phyloP scores from a whole-genome alignment of 2,329 filamentous ascomycete species.

The Xylaria polymorpha region DNA sequence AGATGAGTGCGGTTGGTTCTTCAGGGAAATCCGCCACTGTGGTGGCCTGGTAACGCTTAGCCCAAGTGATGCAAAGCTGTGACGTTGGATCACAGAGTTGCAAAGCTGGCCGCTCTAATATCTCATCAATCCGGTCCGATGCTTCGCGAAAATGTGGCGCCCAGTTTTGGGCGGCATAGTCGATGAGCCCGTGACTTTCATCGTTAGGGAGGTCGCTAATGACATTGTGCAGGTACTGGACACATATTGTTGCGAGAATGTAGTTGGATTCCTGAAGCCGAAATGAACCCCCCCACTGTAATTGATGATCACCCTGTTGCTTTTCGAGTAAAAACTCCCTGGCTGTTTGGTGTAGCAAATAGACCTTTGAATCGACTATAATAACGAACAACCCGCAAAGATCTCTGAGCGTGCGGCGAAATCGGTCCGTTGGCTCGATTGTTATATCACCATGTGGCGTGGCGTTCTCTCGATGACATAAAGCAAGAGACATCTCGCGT shows the following conservation, averaged over 20 bases:
- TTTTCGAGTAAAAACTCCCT: conserved; percentile 52
- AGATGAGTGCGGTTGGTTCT: conserved; percentile 20
- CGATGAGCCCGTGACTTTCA: conserved; percentile 3
- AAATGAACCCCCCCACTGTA: conserved; percentile 30
- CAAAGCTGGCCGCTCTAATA: neutral
- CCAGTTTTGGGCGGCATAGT: conserved; percentile 34
- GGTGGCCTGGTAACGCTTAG: conserved; percentile 2
- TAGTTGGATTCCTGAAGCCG: conserved; percentile 17
- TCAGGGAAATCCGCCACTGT: neutral
- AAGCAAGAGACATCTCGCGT: conserved; percentile 8
- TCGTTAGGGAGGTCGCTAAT: neutral
- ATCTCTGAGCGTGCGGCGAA: conserved; percentile 42
- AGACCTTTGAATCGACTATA: conserved; percentile 50
- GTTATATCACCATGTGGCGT: neutral
- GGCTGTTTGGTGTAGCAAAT: conserved; percentile 55
- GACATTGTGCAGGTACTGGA: conserved; percentile 18
- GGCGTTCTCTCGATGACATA: neutral
- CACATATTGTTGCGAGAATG: conserved; percentile 32
- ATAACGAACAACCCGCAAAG: conserved; percentile 54
- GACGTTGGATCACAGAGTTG: conserved; percentile 8
- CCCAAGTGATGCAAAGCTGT: conserved; percentile 14
- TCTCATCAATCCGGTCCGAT: neutral
- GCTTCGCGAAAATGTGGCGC: conserved; percentile 22
- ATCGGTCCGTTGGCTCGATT: conserved; percentile 24
- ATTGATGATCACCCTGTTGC: too few species aligned